These are phyloP conservation scores for Sporobolomyces pararoseus DNA, from an alignment of 768 basidiomycete species.

Conservation along the genomic window DNA sequence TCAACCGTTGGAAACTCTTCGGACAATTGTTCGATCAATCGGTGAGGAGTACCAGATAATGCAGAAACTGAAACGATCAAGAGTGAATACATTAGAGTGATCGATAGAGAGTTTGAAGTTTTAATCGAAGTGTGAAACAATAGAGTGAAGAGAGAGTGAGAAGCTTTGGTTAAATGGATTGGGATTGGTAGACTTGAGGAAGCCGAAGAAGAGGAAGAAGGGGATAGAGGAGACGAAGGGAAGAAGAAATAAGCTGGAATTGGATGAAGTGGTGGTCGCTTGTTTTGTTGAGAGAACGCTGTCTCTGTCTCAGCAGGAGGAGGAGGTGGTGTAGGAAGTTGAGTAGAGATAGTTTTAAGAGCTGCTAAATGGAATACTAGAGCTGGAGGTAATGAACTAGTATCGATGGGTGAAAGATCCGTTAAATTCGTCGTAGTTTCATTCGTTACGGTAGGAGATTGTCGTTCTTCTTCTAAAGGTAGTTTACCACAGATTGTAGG, in stretches of 20 bases:
- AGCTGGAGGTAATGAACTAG: constrained; percentile 3
- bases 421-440: not conserved
- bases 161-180: constrained; percentile 9
- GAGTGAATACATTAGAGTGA: constrained; percentile 35
- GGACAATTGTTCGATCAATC: constrained; percentile 26
- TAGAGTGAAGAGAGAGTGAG: constrained; percentile 25
- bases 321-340: not conserved
- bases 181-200: constrained; percentile 14
- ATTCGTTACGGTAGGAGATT: not conserved
- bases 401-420: not conserved
- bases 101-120: constrained; percentile 7
- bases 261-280: not conserved
- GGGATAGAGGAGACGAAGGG: constrained; percentile 1
- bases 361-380: constrained; percentile 33
- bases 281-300: too few relatives aligned
- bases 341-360: constrained; percentile 12
- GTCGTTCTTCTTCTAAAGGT: not conserved
- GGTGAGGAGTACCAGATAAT: constrained; percentile 5
- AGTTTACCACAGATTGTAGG: constrained; percentile 6
- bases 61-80: constrained; percentile 21
- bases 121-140: constrained; percentile 1
- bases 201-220: constrained; percentile 7
- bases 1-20: constrained; percentile 25
- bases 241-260: constrained; percentile 28
- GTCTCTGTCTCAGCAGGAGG: too few relatives aligned